Evolutionary conservation across 495 filamentous ascomycete genomes (phyloP), one percentile per base, ranked within the genome.

Genomic region (Tuber brumale): DNA sequence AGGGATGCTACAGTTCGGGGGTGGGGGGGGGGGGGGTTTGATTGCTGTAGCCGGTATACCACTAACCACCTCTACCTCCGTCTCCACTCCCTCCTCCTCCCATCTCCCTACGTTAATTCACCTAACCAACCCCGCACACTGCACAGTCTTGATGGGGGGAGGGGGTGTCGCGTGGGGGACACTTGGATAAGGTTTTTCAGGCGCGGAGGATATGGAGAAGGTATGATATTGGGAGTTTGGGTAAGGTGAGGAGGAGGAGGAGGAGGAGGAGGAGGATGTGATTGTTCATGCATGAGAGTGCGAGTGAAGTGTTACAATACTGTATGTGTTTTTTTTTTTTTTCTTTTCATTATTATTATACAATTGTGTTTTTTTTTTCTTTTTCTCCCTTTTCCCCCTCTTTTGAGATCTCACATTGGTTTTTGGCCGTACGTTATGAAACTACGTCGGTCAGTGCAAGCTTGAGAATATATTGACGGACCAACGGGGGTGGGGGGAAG

Each of bases 351-450:
- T 39, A 39, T 39, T 39, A 39, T 39, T 39, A 39, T 39, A 39
- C 37, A 39, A 39, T 39, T 4, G 37, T 39, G 31, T 18, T 18
- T 4, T 35, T 44, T 9, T 44, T 37, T n/a, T 21, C n/a, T 14
- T n/a, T 39, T 79, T 73, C 21, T 75, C 21, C 43, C n/a, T 21
- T 70, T 23, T 9, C 10, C 3, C 2, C 10, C n/a, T 27, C n/a
- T 4, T 61, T 31, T 27, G 23, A 3, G 51, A 61, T 27, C 27
- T 61, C 51, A 23, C 39, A 70, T 70, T 72, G 78, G 77, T 48
- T 80, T 80, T 69, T 76, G 78, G 18, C 51, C 78, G 23, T 71
- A 79, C 7, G 77, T 79, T 44, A 70, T 69, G 43, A 42, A 71
- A 43, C 78, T 80, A 19, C 8, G 69, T 61, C 35, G 21, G 72